These are phyloP conservation scores for Xylogone sp. DNA, from an alignment of 2,329 filamentous ascomycete genomes.

Conservation along the genomic window DNA sequence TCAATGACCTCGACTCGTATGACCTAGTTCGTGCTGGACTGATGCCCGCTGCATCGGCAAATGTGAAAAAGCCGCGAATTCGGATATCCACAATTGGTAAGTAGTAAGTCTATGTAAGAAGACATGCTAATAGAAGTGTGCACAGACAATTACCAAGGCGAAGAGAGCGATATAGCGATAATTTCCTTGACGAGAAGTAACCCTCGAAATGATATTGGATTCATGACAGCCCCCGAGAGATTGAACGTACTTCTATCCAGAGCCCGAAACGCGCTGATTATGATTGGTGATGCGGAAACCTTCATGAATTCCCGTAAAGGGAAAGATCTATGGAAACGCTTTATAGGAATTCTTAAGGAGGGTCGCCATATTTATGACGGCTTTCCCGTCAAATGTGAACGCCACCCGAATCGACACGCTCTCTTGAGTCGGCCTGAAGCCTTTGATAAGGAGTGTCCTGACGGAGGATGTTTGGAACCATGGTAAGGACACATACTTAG, in stretches of 20 bases:
- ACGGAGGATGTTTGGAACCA: conserved; percentile 63
- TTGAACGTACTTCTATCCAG: conserved; percentile 68
- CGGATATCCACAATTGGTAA: conserved; percentile 67
- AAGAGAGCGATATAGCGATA: conserved; percentile 71
- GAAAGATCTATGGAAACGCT: conserved; percentile 49
- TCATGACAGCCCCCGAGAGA: conserved; percentile 62
- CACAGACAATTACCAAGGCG: conserved; percentile 75
- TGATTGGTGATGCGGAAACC: conserved; percentile 67
- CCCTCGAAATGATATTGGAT: conserved; percentile 59
- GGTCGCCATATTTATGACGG: conserved; percentile 54
- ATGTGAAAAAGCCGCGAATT: conserved; percentile 47
- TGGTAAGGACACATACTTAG: conserved; percentile 46
- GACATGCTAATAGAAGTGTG: no score
- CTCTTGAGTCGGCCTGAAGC: conserved; percentile 47
- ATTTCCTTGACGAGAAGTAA: conserved; percentile 67
- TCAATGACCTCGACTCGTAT: conserved; percentile 65
- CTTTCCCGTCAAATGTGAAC: conserved; percentile 55
- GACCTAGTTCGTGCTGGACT: conserved; percentile 62
- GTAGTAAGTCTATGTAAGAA: conserved; percentile 16
- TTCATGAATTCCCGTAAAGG: conserved; percentile 60
- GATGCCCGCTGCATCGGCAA: conserved; percentile 47
- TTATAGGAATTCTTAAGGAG: conserved; percentile 53
- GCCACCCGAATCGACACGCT: conserved; percentile 47
- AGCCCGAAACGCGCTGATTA: conserved; percentile 60
- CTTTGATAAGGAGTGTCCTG: conserved; percentile 60